These are phyloP conservation scores for Lactuca saligna DNA, from an alignment of 129 eudicot species.

Conservation along the genomic window DNA sequence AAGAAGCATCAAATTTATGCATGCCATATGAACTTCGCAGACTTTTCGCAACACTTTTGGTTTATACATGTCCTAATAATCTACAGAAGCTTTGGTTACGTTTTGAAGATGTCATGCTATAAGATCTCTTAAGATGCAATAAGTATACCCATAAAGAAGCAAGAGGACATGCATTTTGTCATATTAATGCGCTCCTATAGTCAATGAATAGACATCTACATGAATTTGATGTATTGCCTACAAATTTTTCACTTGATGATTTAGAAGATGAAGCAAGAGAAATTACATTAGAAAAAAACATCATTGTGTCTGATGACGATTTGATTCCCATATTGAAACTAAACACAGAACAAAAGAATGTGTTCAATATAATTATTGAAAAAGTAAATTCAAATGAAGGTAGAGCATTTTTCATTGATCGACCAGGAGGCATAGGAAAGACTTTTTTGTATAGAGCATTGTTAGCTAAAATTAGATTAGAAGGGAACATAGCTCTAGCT, in stretches of 20 bases:
- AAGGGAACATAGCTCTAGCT: not conserved
- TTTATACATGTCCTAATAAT: not conserved
- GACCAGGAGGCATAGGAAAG: not conserved
- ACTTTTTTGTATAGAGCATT: not conserved
- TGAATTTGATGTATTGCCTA: not conserved
- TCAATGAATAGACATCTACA: not conserved
- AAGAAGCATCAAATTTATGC: not conserved
- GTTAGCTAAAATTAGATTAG: not conserved
- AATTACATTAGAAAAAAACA: not conserved
- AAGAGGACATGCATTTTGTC: not conserved
- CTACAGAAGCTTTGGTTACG: not conserved
- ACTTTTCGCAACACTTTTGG: not conserved
- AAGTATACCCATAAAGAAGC: not conserved
- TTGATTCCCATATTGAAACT: not conserved
- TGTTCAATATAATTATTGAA: not conserved
- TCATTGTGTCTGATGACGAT: not conserved
- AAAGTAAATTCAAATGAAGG: not conserved
- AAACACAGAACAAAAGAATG: not conserved
- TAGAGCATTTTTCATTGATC: not conserved
- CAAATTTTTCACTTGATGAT: not conserved
- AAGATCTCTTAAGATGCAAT: not conserved
- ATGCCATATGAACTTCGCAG: not conserved
- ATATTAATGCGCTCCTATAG: not conserved
- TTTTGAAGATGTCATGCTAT: not conserved
- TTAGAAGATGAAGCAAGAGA: not conserved